Conservation (phyloP, 495 filamentous ascomycete genomes). For the Hypoxylon lienhwacheense region DNA sequence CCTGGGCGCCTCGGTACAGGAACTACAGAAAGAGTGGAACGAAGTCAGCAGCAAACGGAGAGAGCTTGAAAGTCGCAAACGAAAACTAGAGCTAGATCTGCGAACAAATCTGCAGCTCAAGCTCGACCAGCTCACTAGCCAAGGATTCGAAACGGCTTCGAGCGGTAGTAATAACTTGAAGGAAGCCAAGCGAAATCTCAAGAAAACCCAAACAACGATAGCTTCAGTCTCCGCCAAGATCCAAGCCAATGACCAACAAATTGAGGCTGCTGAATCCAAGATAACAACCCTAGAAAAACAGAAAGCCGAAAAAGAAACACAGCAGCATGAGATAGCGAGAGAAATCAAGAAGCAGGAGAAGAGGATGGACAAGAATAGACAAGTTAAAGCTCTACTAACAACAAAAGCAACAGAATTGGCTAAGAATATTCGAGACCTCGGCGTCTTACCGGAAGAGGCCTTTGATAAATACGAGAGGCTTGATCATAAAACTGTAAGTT, state of each 20-base stretch:
- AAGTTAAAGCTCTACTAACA: slow-evolving; percentile 76
- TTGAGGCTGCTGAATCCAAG: slow-evolving; percentile 63
- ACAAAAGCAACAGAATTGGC: slow-evolving; percentile 76
- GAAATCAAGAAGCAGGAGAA: slow-evolving; percentile 88
- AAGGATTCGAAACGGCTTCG: slow-evolving; percentile 68
- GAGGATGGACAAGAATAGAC: slow-evolving; percentile 86
- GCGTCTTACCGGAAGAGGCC: slow-evolving; percentile 90
- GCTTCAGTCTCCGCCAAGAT: slow-evolving; percentile 67
- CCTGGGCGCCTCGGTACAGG: slow-evolving; percentile 67
- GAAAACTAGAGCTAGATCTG: slow-evolving; percentile 76
- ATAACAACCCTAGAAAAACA: slow-evolving; percentile 64
- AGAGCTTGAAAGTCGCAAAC: slow-evolving; percentile 79
- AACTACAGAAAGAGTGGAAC: slow-evolving; percentile 71
- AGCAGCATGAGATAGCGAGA: slow-evolving; percentile 73
- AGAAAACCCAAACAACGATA: slow-evolving; percentile 65
- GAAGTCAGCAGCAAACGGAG: slow-evolving; percentile 72
- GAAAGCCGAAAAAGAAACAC: slow-evolving; percentile 65
- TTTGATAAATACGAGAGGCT: slow-evolving; percentile 86
- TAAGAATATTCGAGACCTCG: slow-evolving; percentile 87
- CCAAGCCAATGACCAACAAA: slow-evolving; percentile 67
- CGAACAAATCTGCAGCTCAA: slow-evolving; percentile 81
- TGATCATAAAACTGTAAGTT: slow-evolving; percentile 68
- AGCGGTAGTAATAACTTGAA: slow-evolving; percentile 68
- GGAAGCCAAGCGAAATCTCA: slow-evolving; percentile 79
- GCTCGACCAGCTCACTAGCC: slow-evolving; percentile 81